A percentile compares a stretch with the other conserved stretches of the same genome.
Conservation (phyloP, 1,284 basidiomycete species). For the Cryptococcus sp. region DNA sequence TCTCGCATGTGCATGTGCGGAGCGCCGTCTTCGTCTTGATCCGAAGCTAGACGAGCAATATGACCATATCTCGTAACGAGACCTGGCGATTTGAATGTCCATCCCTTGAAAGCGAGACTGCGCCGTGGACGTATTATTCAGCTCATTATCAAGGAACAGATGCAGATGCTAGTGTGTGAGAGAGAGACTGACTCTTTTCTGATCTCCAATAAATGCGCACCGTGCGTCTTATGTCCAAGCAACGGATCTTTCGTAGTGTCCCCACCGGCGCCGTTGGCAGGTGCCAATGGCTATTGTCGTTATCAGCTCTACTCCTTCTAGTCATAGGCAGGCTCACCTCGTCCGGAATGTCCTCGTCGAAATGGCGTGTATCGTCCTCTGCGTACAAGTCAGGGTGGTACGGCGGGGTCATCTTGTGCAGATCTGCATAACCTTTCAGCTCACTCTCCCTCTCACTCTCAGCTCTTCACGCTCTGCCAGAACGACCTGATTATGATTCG, state of each 20-base stretch:
- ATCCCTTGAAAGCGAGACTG: constrained; percentile 48
- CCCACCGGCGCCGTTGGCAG: constrained; percentile 78
- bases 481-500: neutral
- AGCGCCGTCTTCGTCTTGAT: neutral
- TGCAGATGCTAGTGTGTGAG: neutral
- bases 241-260: constrained; percentile 86
- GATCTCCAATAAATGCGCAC: constrained; percentile 79
- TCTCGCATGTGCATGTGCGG: constrained; percentile 14
- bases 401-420: constrained; percentile 77
- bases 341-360: constrained; percentile 87
- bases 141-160: neutral
- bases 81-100: constrained; percentile 44
- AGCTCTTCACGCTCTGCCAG: neutral
- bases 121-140: neutral
- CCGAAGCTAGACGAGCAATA: constrained; percentile 9
- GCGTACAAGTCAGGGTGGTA: constrained; percentile 78
- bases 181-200: constrained; percentile 65
- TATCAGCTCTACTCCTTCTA: constrained; percentile 13
- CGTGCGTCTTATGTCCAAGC: constrained; percentile 78
- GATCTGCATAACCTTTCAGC: constrained; percentile 49
- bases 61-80: constrained; percentile 22
- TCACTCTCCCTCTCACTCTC: neutral
- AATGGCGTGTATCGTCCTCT: constrained; percentile 84
- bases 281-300: constrained; percentile 70
- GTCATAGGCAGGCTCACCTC: no score